Evolutionary conservation across 148 eudicot genomes (phyloP).

Genomic region (Suaeda aralocaspica): DNA sequence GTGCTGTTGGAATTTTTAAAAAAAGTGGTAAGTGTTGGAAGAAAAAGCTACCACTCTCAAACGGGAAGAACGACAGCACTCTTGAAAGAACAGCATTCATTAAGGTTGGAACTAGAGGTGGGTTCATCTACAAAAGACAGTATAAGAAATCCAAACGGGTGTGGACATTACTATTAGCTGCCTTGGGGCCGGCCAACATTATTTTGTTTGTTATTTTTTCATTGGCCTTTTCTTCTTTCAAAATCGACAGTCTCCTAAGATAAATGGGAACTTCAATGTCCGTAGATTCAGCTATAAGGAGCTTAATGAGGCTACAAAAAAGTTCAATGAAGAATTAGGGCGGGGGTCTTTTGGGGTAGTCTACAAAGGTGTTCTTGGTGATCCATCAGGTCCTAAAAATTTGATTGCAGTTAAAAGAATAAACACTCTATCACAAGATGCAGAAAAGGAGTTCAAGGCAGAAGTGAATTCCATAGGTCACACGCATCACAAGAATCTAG

Average conservation of each 20-base stretch:
- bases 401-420: slow-evolving; percentile 31
- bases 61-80: slow-evolving; percentile 18
- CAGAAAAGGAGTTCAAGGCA: slow-evolving; percentile 26
- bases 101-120: slow-evolving; percentile 15
- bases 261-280: slow-evolving; percentile 9
- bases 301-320: slow-evolving; percentile 26
- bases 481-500: slow-evolving; percentile 35
- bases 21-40: slow-evolving; percentile 26
- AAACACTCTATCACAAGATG: slow-evolving; percentile 3
- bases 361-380: slow-evolving; percentile 28
- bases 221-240: background rate
- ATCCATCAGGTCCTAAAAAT: slow-evolving; percentile 1
- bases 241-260: background rate
- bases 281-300: slow-evolving; percentile 28
- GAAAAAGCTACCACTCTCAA: slow-evolving; percentile 31
- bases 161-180: background rate
- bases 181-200: slow-evolving; percentile 11
- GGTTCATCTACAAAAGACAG: background rate
- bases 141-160: background rate
- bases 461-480: slow-evolving; percentile 30
- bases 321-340: slow-evolving; percentile 33
- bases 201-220: slow-evolving; percentile 3
- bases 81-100: slow-evolving; percentile 24
- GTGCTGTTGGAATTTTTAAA: slow-evolving; percentile 29
- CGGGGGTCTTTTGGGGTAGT: slow-evolving; percentile 35